Evolutionary conservation across 2,329 filamentous ascomycete species (phyloP).

Genomic region (Aphanoascus verrucosus): DNA sequence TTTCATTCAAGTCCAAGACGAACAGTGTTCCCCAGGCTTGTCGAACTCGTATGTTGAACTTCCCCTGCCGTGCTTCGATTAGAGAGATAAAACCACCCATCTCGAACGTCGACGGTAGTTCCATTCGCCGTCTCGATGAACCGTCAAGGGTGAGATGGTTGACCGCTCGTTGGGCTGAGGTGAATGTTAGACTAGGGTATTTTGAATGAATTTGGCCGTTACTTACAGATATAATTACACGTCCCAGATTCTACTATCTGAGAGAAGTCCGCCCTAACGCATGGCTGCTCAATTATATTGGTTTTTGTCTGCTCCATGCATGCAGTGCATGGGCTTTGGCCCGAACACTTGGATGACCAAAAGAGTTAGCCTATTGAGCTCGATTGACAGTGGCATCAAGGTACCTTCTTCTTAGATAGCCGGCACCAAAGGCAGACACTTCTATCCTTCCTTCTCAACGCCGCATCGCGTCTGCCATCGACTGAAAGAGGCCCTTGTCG

Average conservation of each 20-base stretch:
- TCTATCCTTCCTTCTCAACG: conserved; percentile 35
- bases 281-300: conserved; percentile 33
- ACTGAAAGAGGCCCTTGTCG: conserved; percentile 34
- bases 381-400: background rate
- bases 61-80: conserved; percentile 30
- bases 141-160: conserved; percentile 33
- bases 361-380: conserved; percentile 12
- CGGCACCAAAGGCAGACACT: conserved; percentile 37
- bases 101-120: conserved; percentile 33
- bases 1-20: conserved; percentile 33
- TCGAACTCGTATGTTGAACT: conserved; percentile 36
- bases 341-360: conserved; percentile 28
- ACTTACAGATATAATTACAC: conserved; percentile 38
- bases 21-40: conserved; percentile 36
- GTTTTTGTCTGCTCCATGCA: conserved; percentile 29
- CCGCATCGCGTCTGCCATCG: conserved; percentile 33
- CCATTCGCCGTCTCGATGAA: conserved; percentile 29
- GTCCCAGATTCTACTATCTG: conserved; percentile 37
- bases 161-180: conserved; percentile 33
- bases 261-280: conserved; percentile 35
- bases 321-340: conserved; percentile 33
- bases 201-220: background rate
- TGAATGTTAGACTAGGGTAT: conserved; percentile 1
- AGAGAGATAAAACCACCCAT: conserved; percentile 30
- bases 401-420: conserved; percentile 36